Evolutionary conservation across 257 asterid genomes (phyloP).

Genomic region (Dorcoceras hygrometricum): DNA sequence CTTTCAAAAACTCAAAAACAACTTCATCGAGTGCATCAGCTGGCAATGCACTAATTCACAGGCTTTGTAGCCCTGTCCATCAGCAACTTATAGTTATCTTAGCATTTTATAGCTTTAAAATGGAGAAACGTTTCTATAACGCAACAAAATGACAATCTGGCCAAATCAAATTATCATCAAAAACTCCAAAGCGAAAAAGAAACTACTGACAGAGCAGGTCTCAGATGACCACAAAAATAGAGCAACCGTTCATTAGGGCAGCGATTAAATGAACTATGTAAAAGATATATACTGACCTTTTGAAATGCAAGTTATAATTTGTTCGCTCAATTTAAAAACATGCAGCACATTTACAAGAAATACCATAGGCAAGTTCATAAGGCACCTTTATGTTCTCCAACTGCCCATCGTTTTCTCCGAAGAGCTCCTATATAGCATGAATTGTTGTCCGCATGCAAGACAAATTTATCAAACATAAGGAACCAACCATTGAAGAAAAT

Average conservation of each 20-base stretch:
- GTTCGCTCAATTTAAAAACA: neutral
- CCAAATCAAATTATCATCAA: neutral
- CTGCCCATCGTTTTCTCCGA: slow-evolving; percentile 39
- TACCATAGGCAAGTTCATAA: slow-evolving; percentile 21
- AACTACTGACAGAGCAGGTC: neutral
- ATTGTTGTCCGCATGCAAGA: slow-evolving; percentile 16
- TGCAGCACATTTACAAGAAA: neutral
- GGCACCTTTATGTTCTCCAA: slow-evolving; percentile 56
- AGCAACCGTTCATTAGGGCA: neutral
- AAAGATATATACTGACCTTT: neutral
- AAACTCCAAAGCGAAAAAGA: neutral
- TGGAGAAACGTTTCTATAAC: neutral
- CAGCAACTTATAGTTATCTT: neutral
- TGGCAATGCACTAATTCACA: neutral
- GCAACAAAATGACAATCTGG: neutral
- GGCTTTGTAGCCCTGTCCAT: neutral
- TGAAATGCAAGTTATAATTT: neutral
- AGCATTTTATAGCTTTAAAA: neutral
- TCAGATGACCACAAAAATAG: neutral
- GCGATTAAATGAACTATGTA: neutral
- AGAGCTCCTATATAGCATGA: slow-evolving; percentile 54
- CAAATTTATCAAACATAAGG: neutral
- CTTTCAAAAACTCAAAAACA: neutral
- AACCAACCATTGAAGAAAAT: slow-evolving; percentile 7
- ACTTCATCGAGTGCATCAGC: neutral